Evolutionary conservation across 345 rosid species (phyloP).

Genomic region (Cochlearia excelsa): DNA sequence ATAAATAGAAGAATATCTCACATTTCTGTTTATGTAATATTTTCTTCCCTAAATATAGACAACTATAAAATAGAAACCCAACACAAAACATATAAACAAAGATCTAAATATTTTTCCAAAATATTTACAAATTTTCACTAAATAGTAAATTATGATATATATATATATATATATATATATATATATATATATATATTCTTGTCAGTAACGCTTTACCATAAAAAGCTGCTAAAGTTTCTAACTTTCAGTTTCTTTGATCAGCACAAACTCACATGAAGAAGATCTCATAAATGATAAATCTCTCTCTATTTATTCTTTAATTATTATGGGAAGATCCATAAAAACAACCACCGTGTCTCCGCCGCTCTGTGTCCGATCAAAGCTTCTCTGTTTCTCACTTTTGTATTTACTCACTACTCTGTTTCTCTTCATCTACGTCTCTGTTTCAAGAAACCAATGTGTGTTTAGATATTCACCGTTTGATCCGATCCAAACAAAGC

Average conservation of each 20-base stretch:
- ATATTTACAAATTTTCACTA: background rate
- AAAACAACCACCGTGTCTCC: conserved; percentile 29
- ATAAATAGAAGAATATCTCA: no score
- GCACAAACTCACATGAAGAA: conserved; percentile 30
- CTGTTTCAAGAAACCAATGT: conserved; percentile 53
- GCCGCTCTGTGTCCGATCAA: conserved; percentile 63
- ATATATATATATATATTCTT: background rate
- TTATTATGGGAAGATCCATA: conserved; percentile 30
- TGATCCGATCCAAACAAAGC: conserved; percentile 59
- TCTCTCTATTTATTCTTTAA: background rate
- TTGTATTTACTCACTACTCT: conserved; percentile 61
- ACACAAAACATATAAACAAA: no score
- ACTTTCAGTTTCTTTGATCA: conserved; percentile 21
- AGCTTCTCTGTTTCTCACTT: conserved; percentile 75
- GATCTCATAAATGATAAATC: conserved; percentile 6
- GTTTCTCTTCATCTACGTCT: conserved; percentile 49
- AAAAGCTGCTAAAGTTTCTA: conserved; percentile 34
- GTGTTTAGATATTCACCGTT: conserved; percentile 70
- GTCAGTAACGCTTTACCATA: conserved; percentile 22
- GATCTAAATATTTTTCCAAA: background rate
- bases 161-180: no score
- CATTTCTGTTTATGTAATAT: no score
- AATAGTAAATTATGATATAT: background rate
- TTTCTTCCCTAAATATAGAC: no score
- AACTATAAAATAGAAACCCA: no score